Evolutionary conservation across 1,139 yeast genomes (phyloP), one percentile per base, ranked within the genome.

Genomic region (Suhomyces bokatorum): DNA sequence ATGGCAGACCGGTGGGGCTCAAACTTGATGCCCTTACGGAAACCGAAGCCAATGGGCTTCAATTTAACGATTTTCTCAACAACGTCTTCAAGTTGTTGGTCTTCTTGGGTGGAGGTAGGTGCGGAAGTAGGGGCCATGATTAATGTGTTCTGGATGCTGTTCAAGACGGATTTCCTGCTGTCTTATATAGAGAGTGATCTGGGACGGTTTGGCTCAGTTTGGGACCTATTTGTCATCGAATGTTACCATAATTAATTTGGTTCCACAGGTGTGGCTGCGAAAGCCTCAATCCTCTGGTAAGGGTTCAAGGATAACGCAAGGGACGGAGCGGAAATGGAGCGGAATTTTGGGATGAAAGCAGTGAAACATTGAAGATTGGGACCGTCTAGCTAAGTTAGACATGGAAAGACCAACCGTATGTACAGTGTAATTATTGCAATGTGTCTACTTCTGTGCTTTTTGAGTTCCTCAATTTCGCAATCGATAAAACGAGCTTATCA

Each of bases 61-160:
- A 51, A 42, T 29, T 33, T 27, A 32, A 49, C 49, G 37, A 54
- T 44, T 35, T 45, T 52, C 14, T 39, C 32, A 33, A 53, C 41
- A 12, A 48, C 45, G 15, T 40, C 50, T 14, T 48, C 43, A 30
- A 47, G 35, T 12, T 54, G 53, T n/a, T 44, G 40, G 13, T 46
- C 17, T 17, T 17, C 41, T 15, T 40, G 14, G 40, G 27, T 14
- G 10, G 37, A 32, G 8, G 40, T 39, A 9, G 49, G 43, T 20
- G 46, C 44, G 12, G 46, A 34, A 35, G 51, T 40, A n/a, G 55
- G 55, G 8, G 55, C 48, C 55, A 52, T 52, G 22, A 37, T 15
- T 40, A 36, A 20, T 22, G 11, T 15, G 24, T 2, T 5, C 11
- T 20, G 36, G 20, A 16, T 16, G 4, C 11, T 15, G 4, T n/a